Conservation (phyloP, 176 grass and related monocot genomes). For the Lolium perenne region DNA sequence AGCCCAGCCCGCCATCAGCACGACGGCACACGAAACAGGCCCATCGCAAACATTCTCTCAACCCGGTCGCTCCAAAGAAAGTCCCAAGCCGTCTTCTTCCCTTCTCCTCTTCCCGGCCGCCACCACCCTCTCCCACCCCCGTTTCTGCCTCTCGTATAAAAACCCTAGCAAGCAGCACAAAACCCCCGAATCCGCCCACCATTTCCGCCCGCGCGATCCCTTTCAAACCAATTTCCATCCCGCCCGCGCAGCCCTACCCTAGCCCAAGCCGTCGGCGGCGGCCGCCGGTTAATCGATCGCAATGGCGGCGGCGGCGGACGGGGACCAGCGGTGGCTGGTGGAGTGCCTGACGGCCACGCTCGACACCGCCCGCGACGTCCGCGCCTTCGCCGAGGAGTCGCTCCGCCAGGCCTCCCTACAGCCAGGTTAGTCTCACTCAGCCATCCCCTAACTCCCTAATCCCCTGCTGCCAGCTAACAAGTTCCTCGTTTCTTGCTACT, state of each 20-base stretch:
- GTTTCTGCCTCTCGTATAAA: slow-evolving; percentile 9
- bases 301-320: slow-evolving; percentile 55
- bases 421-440: slow-evolving; percentile 46
- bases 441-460: background rate
- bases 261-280: slow-evolving; percentile 2
- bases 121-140: background rate
- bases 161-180: slow-evolving; percentile 49
- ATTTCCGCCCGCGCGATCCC: slow-evolving; percentile 39
- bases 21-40: too few relatives aligned
- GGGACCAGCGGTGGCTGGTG: slow-evolving; percentile 87
- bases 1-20: too few relatives aligned
- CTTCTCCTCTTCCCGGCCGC: background rate
- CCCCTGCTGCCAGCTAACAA: slow-evolving; percentile 16
- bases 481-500: slow-evolving; percentile 32
- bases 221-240: slow-evolving; percentile 23
- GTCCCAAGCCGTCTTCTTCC: too few relatives aligned
- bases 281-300: background rate
- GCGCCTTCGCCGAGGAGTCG: slow-evolving; percentile 91
- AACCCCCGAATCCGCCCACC: slow-evolving; percentile 13
- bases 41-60: too few relatives aligned
- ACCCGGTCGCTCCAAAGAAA: too few relatives aligned
- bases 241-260: slow-evolving; percentile 1
- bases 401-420: slow-evolving; percentile 80
- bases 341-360: slow-evolving; percentile 87
- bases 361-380: slow-evolving; percentile 77